A percentile compares a stretch with the other conserved stretches of the same genome.
Conservation (phyloP, 305 asterid species). For the Fraxinus floribunda region DNA sequence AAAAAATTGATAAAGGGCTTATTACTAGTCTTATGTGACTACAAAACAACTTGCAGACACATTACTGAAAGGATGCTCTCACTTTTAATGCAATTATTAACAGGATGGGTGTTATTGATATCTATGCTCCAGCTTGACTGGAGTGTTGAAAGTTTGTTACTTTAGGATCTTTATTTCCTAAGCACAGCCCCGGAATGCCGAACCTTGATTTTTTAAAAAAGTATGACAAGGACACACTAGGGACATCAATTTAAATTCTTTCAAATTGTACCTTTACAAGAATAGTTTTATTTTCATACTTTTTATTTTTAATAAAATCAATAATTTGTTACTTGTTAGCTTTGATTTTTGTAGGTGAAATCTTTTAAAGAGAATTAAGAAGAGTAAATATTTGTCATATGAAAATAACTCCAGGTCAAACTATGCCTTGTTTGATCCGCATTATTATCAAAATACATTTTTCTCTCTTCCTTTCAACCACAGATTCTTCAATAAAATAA, state of each 20-base stretch:
- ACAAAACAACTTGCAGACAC: slow-evolving; percentile 2
- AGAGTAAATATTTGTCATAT: not conserved
- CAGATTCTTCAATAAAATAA: no score
- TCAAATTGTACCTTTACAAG: not conserved
- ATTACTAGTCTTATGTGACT: not conserved
- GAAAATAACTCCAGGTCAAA: not conserved
- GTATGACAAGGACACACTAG: not conserved
- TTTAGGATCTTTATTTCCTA: not conserved
- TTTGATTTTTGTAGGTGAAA: not conserved
- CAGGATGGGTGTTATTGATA: not conserved
- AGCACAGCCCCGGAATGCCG: not conserved
- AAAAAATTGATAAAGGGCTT: not conserved
- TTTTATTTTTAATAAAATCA: not conserved
- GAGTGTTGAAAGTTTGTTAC: not conserved
- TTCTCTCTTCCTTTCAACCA: no score
- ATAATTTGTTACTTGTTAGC: not conserved
- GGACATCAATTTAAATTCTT: not conserved
- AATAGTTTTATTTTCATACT: not conserved
- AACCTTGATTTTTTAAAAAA: not conserved
- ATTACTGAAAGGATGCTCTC: not conserved
- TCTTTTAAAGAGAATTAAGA: not conserved
- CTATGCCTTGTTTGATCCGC: not conserved
- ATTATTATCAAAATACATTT: no score
- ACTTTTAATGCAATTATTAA: not conserved
- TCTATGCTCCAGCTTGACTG: not conserved